A percentile compares a stretch with the other conserved stretches of the same genome.
Evolutionary conservation across 441 rosid species (phyloP).

Genomic region (Erysimum cheiri): DNA sequence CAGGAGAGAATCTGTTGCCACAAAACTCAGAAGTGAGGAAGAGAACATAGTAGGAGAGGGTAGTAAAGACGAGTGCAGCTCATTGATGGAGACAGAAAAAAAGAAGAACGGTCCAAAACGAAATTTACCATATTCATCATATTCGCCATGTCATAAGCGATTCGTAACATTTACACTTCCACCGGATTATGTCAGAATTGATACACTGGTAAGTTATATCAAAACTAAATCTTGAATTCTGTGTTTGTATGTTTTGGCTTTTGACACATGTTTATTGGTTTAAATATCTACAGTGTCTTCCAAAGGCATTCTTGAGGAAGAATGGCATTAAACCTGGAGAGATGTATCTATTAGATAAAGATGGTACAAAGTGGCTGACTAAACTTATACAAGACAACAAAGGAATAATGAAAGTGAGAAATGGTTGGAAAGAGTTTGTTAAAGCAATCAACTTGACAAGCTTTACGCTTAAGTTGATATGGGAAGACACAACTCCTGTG

Average conservation of each 20-base stretch:
- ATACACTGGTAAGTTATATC: constrained; percentile 11
- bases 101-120: not conserved
- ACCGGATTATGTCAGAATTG: not conserved
- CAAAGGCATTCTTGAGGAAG: not conserved
- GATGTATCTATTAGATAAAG: constrained; percentile 2
- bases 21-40: constrained; percentile 2
- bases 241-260: not conserved
- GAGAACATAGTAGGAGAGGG: not conserved
- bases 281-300: constrained; percentile 5
- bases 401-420: constrained; percentile 19
- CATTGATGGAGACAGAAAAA: not conserved
- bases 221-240: constrained; percentile 4
- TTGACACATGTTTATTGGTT: not conserved
- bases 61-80: not conserved
- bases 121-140: constrained; percentile 11
- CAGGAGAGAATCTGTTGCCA: not conserved
- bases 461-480: constrained; percentile 28
- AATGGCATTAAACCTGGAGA: constrained; percentile 13
- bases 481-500: constrained; percentile 34
- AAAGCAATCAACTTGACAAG: constrained; percentile 8
- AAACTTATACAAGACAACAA: not conserved
- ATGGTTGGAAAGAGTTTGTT: constrained; percentile 30
- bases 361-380: constrained; percentile 11
- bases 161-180: constrained; percentile 22
- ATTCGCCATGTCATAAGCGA: constrained; percentile 20